phyloP scores from a whole-genome alignment of 176 grass and related monocot species.

The Oryza meridionalis region DNA sequence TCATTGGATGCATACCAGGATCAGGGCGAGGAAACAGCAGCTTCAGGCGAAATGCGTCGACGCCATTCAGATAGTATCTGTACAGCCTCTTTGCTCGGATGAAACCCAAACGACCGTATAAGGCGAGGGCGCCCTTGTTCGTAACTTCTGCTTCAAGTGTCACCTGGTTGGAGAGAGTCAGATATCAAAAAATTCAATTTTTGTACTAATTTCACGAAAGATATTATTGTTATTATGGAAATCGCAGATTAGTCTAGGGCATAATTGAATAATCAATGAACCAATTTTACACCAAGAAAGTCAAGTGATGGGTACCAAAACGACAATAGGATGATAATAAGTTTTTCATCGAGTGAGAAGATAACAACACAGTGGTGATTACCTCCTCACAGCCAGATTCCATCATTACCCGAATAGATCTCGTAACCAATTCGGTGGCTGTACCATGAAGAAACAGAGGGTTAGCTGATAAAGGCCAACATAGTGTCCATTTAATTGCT shows the following conservation, averaged over 20 bases:
- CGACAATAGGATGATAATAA: background rate
- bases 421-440: conserved; percentile 87
- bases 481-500: background rate
- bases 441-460: conserved; percentile 43
- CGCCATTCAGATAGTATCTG: conserved; percentile 92
- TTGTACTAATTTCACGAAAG: background rate
- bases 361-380: conserved; percentile 15
- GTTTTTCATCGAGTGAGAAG: background rate
- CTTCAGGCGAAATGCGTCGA: conserved; percentile 93
- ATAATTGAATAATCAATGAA: conserved; percentile 4
- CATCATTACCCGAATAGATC: conserved; percentile 85
- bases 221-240: conserved; percentile 2
- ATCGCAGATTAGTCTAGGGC: background rate
- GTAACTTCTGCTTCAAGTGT: conserved; percentile 96
- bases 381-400: conserved; percentile 96
- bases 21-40: conserved; percentile 70
- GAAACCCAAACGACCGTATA: conserved; percentile 90
- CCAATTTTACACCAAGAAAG: background rate
- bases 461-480: conserved; percentile 7
- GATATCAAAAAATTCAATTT: background rate
- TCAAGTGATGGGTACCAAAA: background rate
- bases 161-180: conserved; percentile 55
- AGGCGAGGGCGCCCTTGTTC: conserved; percentile 85
- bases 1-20: conserved; percentile 39
- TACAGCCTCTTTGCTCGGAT: conserved; percentile 95